A percentile compares a stretch with the other conserved stretches of the same genome.
phyloP scores from a whole-genome alignment of 768 basidiomycete genomes.

The Hypholoma sublateritium region DNA sequence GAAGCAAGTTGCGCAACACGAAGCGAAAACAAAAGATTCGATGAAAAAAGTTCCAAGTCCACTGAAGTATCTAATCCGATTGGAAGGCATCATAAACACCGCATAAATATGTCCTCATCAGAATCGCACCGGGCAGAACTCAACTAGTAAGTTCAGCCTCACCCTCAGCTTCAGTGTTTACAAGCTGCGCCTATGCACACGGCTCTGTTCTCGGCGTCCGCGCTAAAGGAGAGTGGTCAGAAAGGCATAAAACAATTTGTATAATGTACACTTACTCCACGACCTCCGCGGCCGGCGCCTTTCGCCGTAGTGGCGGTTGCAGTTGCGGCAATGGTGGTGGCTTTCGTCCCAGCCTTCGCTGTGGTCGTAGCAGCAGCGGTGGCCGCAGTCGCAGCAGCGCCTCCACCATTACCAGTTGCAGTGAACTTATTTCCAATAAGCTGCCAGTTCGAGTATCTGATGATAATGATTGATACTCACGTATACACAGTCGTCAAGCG shows the following conservation, averaged over 20 bases:
- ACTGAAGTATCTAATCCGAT: no score
- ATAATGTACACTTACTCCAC: neutral
- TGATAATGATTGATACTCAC: conserved; percentile 36
- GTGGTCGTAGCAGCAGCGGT: conserved; percentile 7
- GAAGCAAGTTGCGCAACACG: no score
- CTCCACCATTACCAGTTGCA: conserved; percentile 11
- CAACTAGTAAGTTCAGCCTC: no score
- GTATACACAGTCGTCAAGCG: conserved; percentile 60
- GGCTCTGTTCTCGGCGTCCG: neutral
- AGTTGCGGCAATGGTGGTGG: neutral
- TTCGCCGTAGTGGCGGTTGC: neutral
- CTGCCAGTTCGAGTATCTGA: conserved; percentile 12
- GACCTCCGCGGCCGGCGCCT: neutral
- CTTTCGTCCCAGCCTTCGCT: neutral
- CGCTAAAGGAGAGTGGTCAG: neutral
- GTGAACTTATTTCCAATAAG: conserved; percentile 10
- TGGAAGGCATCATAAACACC: no score
- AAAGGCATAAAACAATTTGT: neutral
- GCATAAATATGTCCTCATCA: no score
- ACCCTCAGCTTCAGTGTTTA: no score
- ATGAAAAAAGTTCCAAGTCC: no score
- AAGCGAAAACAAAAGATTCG: no score
- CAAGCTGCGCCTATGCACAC: neutral
- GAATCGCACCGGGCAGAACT: no score
- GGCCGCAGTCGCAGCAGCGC: conserved; percentile 3